A percentile compares a stretch with the other conserved stretches of the same genome.
Conservation (phyloP, 805 yeast genomes). For the Lachancea fermentati region DNA sequence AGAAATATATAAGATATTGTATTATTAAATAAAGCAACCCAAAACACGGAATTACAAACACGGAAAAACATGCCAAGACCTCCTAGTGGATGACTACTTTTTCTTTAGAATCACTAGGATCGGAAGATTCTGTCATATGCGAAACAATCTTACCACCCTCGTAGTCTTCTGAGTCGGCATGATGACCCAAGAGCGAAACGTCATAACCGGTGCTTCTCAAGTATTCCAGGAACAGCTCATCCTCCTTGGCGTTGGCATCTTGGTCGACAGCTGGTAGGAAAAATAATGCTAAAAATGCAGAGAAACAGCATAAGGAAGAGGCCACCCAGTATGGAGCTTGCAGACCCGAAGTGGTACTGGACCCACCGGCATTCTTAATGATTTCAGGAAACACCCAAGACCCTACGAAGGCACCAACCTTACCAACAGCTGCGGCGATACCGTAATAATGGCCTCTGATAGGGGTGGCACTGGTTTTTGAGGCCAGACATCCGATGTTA, state of each 20-base stretch:
- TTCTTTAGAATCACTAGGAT: not conserved
- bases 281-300: slow-evolving; percentile 64
- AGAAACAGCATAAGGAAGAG: slow-evolving; percentile 65
- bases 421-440: slow-evolving; percentile 86
- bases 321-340: slow-evolving; percentile 81
- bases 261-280: slow-evolving; percentile 79
- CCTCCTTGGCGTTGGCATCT: slow-evolving; percentile 75
- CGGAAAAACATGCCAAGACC: not conserved
- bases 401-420: slow-evolving; percentile 89
- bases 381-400: slow-evolving; percentile 84
- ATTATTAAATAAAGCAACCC: too few relatives aligned
- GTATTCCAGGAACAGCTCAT: slow-evolving; percentile 61
- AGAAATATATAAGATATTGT: too few relatives aligned
- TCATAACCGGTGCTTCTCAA: slow-evolving; percentile 68
- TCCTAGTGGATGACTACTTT: not conserved
- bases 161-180: slow-evolving; percentile 6
- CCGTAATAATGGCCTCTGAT: slow-evolving; percentile 90
- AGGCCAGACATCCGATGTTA: slow-evolving; percentile 80
- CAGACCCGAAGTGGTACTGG: slow-evolving; percentile 46
- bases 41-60: too few relatives aligned
- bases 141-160: slow-evolving; percentile 1
- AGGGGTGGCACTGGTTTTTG: slow-evolving; percentile 81
- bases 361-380: slow-evolving; percentile 54
- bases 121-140: not conserved
- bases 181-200: slow-evolving; percentile 46